Percentiles rank a stretch among this genome's conserved stretches.
Conservation (phyloP, 306 rosid genomes). For the Amphicarpaea edgeworthii region DNA sequence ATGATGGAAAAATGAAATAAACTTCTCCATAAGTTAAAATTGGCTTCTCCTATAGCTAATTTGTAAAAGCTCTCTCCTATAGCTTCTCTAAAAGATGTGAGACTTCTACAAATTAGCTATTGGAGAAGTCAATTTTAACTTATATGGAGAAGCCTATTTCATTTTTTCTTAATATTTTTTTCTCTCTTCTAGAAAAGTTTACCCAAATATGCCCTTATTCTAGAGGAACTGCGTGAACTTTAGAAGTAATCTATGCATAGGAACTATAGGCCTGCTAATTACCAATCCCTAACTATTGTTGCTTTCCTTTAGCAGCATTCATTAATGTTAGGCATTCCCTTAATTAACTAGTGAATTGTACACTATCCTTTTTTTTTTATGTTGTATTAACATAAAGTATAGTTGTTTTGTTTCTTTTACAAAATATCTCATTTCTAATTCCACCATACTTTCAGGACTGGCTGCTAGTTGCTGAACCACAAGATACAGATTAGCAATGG, state of each 20-base stretch:
- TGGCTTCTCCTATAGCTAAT: no score
- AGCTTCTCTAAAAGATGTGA: no score
- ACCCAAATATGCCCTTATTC: no score
- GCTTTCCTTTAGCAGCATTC: background rate
- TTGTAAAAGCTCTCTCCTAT: no score
- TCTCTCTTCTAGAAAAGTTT: no score
- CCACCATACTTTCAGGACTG: conserved; percentile 36
- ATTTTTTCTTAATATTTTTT: no score
- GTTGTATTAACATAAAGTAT: background rate
- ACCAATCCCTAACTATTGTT: background rate
- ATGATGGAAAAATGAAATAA: no score
- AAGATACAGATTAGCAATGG: conserved; percentile 56
- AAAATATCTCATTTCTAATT: conserved; percentile 35
- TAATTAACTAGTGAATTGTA: conserved; percentile 21
- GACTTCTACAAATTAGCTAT: no score
- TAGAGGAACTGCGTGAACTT: background rate
- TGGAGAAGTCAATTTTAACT: no score
- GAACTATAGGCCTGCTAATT: conserved; percentile 5
- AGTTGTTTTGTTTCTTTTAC: conserved; percentile 20
- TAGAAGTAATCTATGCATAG: background rate
- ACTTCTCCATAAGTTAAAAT: no score
- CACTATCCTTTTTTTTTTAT: background rate
- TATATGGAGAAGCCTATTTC: no score
- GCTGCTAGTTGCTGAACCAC: conserved; percentile 48
- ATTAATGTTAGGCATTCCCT: conserved; percentile 8